These are phyloP conservation scores for Fusarium mexicanum DNA, from an alignment of 2,329 filamentous ascomycete species.

Conservation along the genomic window DNA sequence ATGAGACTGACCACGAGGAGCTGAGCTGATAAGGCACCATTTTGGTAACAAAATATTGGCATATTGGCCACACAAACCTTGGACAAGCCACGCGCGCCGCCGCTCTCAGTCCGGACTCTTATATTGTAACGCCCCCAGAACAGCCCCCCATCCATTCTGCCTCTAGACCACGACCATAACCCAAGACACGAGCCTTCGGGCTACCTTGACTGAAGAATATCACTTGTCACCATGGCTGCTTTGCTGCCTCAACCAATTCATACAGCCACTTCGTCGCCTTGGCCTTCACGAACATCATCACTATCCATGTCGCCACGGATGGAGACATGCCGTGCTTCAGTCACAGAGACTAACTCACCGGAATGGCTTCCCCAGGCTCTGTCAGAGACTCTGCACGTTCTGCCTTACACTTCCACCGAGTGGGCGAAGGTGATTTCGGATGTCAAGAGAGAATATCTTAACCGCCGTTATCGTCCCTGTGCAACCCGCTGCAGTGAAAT, in stretches of 20 bases:
- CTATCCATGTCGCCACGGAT: conserved; percentile 26
- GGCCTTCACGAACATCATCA: conserved; percentile 21
- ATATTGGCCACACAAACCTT: conserved; percentile 40
- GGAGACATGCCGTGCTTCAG: conserved; percentile 16
- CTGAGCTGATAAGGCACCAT: conserved; percentile 28
- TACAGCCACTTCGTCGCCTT: conserved; percentile 21
- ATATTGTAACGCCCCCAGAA: conserved; percentile 36
- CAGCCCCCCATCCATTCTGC: conserved; percentile 20
- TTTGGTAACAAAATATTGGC: conserved; percentile 26
- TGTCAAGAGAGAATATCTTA: conserved; percentile 63
- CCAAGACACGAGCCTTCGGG: conserved; percentile 3
- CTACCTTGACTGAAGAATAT: not conserved
- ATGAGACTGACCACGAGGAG: conserved; percentile 24
- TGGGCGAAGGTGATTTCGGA: conserved; percentile 63
- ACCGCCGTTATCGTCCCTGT: conserved; percentile 63
- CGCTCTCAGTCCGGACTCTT: conserved; percentile 36
- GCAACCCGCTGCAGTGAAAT: conserved; percentile 63
- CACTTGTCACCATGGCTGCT: conserved; percentile 28
- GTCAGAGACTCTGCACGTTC: conserved; percentile 40
- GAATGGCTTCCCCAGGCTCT: conserved; percentile 25
- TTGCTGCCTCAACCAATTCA: conserved; percentile 28
- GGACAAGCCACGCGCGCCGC: conserved; percentile 32
- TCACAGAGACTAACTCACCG: conserved; percentile 3
- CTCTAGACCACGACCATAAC: conserved; percentile 7
- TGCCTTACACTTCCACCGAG: conserved; percentile 58